A percentile compares a stretch with the other conserved stretches of the same genome.
These are phyloP conservation scores for Pilasporangium apinafurcum DNA, from an alignment of 352 stramenopile genomes.

Conservation along the genomic window DNA sequence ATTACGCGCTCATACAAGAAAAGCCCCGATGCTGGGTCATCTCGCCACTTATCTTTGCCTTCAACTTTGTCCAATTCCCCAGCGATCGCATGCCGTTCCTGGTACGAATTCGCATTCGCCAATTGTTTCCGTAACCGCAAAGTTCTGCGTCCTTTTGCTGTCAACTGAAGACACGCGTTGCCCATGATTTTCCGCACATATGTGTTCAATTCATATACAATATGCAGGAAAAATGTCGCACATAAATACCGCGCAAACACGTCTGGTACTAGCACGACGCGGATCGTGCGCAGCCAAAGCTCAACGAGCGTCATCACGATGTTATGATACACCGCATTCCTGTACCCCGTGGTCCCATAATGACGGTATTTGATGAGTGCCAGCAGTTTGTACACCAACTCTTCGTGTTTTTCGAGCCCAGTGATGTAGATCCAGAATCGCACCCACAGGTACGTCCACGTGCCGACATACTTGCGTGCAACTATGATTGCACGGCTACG, in stretches of 20 bases:
- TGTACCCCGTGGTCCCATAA: conserved; percentile 16
- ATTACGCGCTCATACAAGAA: conserved; percentile 78
- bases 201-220: conserved; percentile 70
- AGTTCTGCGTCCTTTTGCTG: conserved; percentile 31
- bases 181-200: conserved; percentile 17
- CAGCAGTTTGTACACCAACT: conserved; percentile 32
- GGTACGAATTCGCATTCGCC: conserved; percentile 51
- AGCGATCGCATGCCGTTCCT: conserved; percentile 67
- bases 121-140: conserved; percentile 43
- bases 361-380: conserved; percentile 50
- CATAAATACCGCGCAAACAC: conserved; percentile 74
- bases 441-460: conserved; percentile 42
- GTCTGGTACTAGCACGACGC: conserved; percentile 66
- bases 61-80: conserved; percentile 77
- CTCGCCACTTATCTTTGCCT: conserved; percentile 78
- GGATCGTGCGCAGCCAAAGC: conserved; percentile 66
- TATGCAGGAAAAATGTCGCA: conserved; percentile 69
- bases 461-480: conserved; percentile 13
- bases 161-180: conserved; percentile 30
- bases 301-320: conserved; percentile 61
- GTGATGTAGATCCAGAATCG: conserved; percentile 80
- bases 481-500: conserved; percentile 8
- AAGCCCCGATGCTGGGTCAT: conserved; percentile 51
- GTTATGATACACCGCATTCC: conserved; percentile 31
- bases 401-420: conserved; percentile 56